Evolutionary conservation across 2,329 filamentous ascomycete species (phyloP).

Genomic region (Cercospora brassicicola): DNA sequence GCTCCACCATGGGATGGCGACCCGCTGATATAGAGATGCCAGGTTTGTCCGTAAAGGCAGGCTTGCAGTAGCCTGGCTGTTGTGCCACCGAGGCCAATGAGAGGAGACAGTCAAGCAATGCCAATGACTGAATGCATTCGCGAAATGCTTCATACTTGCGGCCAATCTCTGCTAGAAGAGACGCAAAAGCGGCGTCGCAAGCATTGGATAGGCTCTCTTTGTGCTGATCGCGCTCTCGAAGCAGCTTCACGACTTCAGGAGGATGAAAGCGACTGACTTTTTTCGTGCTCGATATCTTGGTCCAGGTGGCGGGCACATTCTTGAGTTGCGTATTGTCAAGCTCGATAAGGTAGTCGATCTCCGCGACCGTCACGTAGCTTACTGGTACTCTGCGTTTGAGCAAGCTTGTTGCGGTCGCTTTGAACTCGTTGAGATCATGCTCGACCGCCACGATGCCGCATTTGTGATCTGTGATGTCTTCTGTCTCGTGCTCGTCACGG

Average conservation of each 20-base stretch:
- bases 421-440: constrained; percentile 79
- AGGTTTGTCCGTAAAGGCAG: constrained; percentile 64
- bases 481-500: constrained; percentile 79
- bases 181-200: constrained; percentile 78
- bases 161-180: constrained; percentile 71
- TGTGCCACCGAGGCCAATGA: constrained; percentile 81
- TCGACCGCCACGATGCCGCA: constrained; percentile 92
- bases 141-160: constrained; percentile 85
- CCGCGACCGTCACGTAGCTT: constrained; percentile 78
- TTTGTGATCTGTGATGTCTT: constrained; percentile 85
- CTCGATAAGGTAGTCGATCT: constrained; percentile 93
- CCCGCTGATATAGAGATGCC: constrained; percentile 71
- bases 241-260: constrained; percentile 78
- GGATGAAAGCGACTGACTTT: constrained; percentile 91
- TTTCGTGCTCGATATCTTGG: constrained; percentile 92
- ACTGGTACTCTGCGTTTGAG: constrained; percentile 67
- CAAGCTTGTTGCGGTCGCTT: constrained; percentile 66
- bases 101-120: constrained; percentile 83
- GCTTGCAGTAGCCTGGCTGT: constrained; percentile 84
- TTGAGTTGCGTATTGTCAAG: constrained; percentile 81
- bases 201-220: constrained; percentile 90
- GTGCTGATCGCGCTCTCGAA: constrained; percentile 88
- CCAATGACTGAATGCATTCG: constrained; percentile 81
- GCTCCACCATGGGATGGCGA: constrained; percentile 94
- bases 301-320: constrained; percentile 88